phyloP scores from a whole-genome alignment of 108 stramenopile genomes.

The Pinguiococcus pyrenoidosus region DNA sequence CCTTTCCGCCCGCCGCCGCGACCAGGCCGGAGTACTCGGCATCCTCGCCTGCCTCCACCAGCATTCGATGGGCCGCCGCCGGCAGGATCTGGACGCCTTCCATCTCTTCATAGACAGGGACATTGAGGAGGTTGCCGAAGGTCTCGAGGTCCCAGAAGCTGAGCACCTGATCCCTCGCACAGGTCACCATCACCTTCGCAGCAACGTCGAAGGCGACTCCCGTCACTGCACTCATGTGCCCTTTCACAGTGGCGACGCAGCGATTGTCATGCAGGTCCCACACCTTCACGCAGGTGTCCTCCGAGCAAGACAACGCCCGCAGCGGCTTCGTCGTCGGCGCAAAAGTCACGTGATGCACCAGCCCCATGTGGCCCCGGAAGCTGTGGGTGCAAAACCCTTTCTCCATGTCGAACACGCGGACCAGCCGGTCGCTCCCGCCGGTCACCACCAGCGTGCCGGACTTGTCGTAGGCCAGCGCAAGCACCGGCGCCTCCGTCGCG shows the following conservation, averaged over 20 bases:
- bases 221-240: conserved; percentile 76
- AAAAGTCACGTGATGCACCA: conserved; percentile 19
- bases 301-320: conserved; percentile 14
- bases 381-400: conserved; percentile 38
- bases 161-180: conserved; percentile 24
- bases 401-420: conserved; percentile 28
- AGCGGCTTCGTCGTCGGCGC: conserved; percentile 12
- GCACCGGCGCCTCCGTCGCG: no score
- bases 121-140: conserved; percentile 61
- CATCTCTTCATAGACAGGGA: conserved; percentile 52
- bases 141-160: conserved; percentile 29
- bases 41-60: conserved; percentile 7
- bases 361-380: conserved; percentile 24
- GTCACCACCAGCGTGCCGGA: conserved; percentile 28
- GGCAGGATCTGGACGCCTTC: conserved; percentile 12
- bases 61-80: not conserved
- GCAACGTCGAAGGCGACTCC: conserved; percentile 40
- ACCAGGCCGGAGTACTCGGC: not conserved
- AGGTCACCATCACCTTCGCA: conserved; percentile 36
- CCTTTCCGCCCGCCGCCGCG: conserved; percentile 3
- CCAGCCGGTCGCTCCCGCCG: conserved; percentile 21
- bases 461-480: not conserved
- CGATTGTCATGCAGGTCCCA: conserved; percentile 8
- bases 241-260: conserved; percentile 47
- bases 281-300: conserved; percentile 21